Conservation (phyloP, 2,329 filamentous ascomycete genomes). For the Penicillium sp. region DNA sequence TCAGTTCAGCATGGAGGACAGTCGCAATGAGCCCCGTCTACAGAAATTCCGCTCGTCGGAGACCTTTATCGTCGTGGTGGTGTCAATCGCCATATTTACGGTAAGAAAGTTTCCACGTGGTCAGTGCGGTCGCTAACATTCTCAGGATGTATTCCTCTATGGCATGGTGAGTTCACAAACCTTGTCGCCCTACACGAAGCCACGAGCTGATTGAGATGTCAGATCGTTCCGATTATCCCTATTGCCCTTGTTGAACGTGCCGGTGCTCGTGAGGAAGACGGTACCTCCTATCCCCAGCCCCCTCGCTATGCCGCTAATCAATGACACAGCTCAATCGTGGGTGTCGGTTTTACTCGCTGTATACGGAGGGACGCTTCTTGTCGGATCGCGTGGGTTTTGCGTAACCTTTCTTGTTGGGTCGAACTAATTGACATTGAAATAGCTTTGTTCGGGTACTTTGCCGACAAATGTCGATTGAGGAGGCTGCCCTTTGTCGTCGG, state of each 20-base stretch:
- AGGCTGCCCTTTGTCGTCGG: constrained; percentile 58
- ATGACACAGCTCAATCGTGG: constrained; percentile 61
- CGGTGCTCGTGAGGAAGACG: constrained; percentile 36
- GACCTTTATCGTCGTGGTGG: constrained; percentile 38
- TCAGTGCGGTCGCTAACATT: not conserved
- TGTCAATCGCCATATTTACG: constrained; percentile 44
- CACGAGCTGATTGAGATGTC: not conserved
- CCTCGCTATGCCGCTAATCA: not conserved
- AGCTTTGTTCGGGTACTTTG: constrained; percentile 27
- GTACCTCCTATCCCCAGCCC: constrained; percentile 23
- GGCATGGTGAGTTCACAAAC: constrained; percentile 28
- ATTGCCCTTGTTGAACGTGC: constrained; percentile 53
- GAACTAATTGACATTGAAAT: not conserved
- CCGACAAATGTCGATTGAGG: constrained; percentile 52
- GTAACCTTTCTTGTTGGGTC: not conserved
- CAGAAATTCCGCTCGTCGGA: constrained; percentile 39
- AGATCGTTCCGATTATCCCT: constrained; percentile 68
- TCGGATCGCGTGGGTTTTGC: constrained; percentile 31
- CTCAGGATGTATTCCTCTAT: constrained; percentile 43
- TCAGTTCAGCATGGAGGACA: not conserved
- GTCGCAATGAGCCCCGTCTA: constrained; percentile 18
- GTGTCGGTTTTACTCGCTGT: constrained; percentile 67
- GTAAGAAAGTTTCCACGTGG: constrained; percentile 20
- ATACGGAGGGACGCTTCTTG: constrained; percentile 66
- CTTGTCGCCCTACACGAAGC: not conserved